phyloP scores from a whole-genome alignment of 73 alveolate species.

The Symbiodinium natans region DNA sequence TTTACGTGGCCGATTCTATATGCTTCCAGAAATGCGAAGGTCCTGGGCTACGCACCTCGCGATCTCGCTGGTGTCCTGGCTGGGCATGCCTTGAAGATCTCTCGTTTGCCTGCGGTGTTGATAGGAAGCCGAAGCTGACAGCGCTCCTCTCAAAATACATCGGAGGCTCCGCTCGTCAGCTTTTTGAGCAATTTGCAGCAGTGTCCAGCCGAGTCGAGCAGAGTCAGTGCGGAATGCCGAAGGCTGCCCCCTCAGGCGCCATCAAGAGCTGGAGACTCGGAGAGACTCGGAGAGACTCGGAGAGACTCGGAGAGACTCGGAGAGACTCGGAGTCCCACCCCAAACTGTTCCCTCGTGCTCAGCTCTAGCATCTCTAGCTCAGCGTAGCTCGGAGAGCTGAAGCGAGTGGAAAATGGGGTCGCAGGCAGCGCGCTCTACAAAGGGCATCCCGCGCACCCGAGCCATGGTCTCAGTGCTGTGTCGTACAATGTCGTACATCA shows the following conservation, averaged over 20 bases:
- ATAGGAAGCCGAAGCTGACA: neutral
- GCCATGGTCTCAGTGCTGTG: neutral
- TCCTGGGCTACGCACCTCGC: slow-evolving; percentile 62
- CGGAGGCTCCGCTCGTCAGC: neutral
- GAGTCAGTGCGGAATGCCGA: no score
- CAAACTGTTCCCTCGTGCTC: no score
- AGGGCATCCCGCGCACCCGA: neutral
- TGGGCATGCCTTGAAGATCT: no score
- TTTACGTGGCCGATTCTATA: neutral
- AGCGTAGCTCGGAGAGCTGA: no score
- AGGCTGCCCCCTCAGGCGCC: no score
- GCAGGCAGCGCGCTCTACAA: slow-evolving; percentile 1
- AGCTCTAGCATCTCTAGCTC: no score
- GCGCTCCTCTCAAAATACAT: neutral
- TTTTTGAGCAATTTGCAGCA: neutral
- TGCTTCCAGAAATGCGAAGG: neutral
- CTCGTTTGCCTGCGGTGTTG: neutral
- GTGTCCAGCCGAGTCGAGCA: neutral
- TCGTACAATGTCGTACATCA: no score
- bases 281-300: no score
- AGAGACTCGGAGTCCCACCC: no score
- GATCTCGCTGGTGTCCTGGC: slow-evolving; percentile 34
- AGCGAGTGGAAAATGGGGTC: no score
- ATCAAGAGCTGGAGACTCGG: no score
- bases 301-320: no score